phyloP scores from a whole-genome alignment of 2,329 filamentous ascomycete genomes.

The Rhynchosporium secalis region DNA sequence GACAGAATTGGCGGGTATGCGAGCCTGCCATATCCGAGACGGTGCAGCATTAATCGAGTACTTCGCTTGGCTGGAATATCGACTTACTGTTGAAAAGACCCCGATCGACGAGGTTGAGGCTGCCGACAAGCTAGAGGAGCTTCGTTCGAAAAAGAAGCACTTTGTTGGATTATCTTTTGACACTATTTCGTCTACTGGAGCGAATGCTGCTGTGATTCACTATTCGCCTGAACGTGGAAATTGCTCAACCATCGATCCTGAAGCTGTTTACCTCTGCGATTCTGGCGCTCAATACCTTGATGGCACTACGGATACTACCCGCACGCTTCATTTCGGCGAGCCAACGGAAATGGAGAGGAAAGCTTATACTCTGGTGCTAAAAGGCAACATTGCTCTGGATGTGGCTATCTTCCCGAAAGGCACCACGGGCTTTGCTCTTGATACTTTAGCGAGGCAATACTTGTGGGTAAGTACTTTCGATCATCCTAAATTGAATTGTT shows the following conservation, averaged over 20 bases:
- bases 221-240: constrained; percentile 84
- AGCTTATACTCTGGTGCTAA: constrained; percentile 90
- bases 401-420: constrained; percentile 89
- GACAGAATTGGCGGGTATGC: constrained; percentile 87
- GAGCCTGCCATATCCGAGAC: constrained; percentile 88
- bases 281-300: constrained; percentile 96
- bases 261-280: constrained; percentile 89
- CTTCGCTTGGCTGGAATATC: constrained; percentile 95
- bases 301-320: constrained; percentile 93
- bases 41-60: constrained; percentile 88
- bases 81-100: constrained; percentile 71
- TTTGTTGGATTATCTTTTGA: constrained; percentile 92
- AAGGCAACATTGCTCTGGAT: constrained; percentile 89
- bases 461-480: constrained; percentile 66
- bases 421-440: constrained; percentile 89
- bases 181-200: constrained; percentile 91
- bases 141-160: constrained; percentile 66
- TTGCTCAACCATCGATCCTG: constrained; percentile 81
- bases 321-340: constrained; percentile 87
- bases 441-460: constrained; percentile 83
- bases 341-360: constrained; percentile 82
- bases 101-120: constrained; percentile 83
- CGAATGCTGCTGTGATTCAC: constrained; percentile 85
- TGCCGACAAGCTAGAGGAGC: constrained; percentile 84
- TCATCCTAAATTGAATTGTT: neutral